These are phyloP conservation scores for Conticribra weissflogii DNA, from an alignment of 108 stramenopile species.

Conservation along the genomic window DNA sequence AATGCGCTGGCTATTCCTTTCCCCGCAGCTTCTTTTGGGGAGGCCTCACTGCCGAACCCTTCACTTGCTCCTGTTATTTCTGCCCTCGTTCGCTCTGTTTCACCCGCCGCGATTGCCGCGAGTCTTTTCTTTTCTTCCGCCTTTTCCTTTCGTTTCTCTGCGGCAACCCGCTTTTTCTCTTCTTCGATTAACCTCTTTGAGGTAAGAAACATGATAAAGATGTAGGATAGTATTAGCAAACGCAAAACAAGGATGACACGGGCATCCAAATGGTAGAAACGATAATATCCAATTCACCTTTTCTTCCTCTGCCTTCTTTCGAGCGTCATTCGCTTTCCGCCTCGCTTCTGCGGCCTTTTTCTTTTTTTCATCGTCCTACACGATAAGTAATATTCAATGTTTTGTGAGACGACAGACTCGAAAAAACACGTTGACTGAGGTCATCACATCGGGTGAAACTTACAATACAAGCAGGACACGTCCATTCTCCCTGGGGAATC, in stretches of 20 bases:
- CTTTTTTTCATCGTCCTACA: conserved; percentile 45
- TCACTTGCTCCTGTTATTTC: conserved; percentile 2
- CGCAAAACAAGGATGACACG: no score
- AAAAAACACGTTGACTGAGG: no score
- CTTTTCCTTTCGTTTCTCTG: conserved; percentile 17
- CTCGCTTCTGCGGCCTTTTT: conserved; percentile 32
- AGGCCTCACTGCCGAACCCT: no score
- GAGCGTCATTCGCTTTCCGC: conserved; percentile 14
- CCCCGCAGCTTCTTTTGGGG: no score
- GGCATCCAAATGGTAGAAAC: no score
- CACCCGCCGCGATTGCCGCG: conserved; percentile 1
- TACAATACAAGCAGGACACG: conserved; percentile 49
- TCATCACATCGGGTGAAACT: no score
- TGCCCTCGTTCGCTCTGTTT: not conserved
- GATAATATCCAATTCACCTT: conserved; percentile 2
- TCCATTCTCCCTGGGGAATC: conserved; percentile 44
- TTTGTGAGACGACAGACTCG: no score
- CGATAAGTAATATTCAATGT: no score
- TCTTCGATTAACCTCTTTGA: not conserved
- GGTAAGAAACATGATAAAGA: no score
- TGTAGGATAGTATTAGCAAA: no score
- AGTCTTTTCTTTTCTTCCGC: conserved; percentile 25
- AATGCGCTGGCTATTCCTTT: no score
- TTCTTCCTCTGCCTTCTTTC: conserved; percentile 10
- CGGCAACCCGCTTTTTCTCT: conserved; percentile 25